Base-by-base conservation (phyloP, 495 filamentous ascomycete genomes). In the Alectoria sarmentosa region DNA sequence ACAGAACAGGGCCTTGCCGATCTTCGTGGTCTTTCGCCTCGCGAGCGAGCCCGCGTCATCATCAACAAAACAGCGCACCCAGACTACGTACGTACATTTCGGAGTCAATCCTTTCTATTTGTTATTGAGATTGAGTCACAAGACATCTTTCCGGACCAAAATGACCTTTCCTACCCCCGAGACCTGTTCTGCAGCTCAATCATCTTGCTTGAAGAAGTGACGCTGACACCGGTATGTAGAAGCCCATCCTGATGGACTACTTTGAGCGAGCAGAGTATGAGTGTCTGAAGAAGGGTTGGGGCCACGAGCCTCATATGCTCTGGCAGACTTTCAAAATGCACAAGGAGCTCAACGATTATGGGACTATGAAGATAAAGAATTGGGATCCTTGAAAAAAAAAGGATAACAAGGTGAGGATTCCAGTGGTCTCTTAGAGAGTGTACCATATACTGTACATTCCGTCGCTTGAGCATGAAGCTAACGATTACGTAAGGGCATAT, bases 61-160 rank as follows among this genome's bases (percentile, higher is more conserved):
- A 92, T 96, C 73, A 81, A 91, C 44, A 90, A 92, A 77, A 90
- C 88, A 76, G 83, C 90, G n/a, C 91, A 94, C 77, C 89, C 89
- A 9, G 88, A 92, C 15, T 96, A 95, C 78, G n/a, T n/a, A n/a
- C n/a, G n/a, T n/a, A n/a, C n/a, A n/a, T n/a, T n/a, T n/a, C n/a
- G n/a, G n/a, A n/a, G n/a, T n/a, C n/a, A n/a, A n/a, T n/a, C n/a
- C n/a, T n/a, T n/a, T n/a, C n/a, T n/a, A n/a, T n/a, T n/a, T n/a
- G n/a, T n/a, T n/a, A n/a, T n/a, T n/a, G n/a, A n/a, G n/a, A n/a
- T n/a, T n/a, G n/a, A n/a, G n/a, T n/a, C n/a, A n/a, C n/a, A n/a
- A n/a, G n/a, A n/a, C n/a, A n/a, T n/a, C n/a, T n/a, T n/a, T n/a
- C n/a, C n/a, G n/a, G n/a, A n/a, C n/a, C n/a, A n/a, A n/a, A n/a